Evolutionary conservation across 1,139 yeast species (phyloP), one percentile per base, ranked within the genome.

Genomic region (Suhomyces choctaworum): DNA sequence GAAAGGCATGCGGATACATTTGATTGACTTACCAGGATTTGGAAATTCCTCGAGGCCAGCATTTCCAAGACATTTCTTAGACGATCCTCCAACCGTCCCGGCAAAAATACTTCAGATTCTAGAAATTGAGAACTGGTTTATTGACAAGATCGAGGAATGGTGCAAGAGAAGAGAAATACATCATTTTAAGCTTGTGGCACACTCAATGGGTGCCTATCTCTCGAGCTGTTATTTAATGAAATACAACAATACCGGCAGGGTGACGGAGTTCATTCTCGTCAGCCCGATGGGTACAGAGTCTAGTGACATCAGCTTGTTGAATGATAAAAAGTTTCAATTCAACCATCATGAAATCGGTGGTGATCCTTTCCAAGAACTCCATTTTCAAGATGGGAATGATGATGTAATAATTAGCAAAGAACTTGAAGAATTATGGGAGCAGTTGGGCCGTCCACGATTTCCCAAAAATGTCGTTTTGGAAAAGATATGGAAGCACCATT

Each of bases 271-370:
- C 22, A 52, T 66, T 12, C 45, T 60, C 12, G 69, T 68, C 4
- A 67, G 73, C 47, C 75, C 76, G 4, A 64, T 70, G 73, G 76
- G 76, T 3, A 68, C 76, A 0, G 76, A 70, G 41, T 59, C 73
- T 6, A 66, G 62, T 39, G 50, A 51, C 25, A 42, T 45, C 11
- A 67, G 73, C 46, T 58, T 69, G 41, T 52, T 70, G 26, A 66
- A 59, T 41, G 50, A 59, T 34, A 54, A 52, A 28, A 50, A 52
- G 32, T 55, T 53, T 33, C 69, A 65, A 38, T 54, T 57, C 31
- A 66, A 66, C 41, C 64, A 62, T 40, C 70, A 65, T 40, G 60
- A 52, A 14, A 44, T 37, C 3, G 53, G 51, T 8, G 53, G 52
- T 17, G 51, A 54, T 22, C 59, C 60, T 1, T 41, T 51, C 20